Percentiles rank a stretch among this genome's conserved stretches.
Evolutionary conservation across 129 eudicot genomes (phyloP).

Genomic region (Helichrysum umbraculigerum): DNA sequence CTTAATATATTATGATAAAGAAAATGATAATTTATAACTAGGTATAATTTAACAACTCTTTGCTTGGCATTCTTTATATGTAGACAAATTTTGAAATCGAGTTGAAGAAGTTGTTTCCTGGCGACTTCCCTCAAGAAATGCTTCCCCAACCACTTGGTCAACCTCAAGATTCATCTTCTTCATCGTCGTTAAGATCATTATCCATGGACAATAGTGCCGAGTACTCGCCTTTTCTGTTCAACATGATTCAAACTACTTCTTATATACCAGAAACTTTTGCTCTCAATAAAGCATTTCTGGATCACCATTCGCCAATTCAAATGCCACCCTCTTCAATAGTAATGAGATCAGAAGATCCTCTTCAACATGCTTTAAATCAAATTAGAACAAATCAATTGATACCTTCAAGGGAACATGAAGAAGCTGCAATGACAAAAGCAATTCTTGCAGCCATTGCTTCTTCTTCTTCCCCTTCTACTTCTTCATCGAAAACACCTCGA

Average conservation of each 20-base stretch:
- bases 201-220: conserved; percentile 61
- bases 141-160: conserved; percentile 34
- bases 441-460: conserved; percentile 55
- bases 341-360: conserved; percentile 27
- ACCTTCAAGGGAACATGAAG: conserved; percentile 56
- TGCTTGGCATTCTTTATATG: not conserved
- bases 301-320: conserved; percentile 26
- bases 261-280: conserved; percentile 10
- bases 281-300: conserved; percentile 16
- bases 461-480: conserved; percentile 25
- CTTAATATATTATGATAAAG: not conserved
- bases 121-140: conserved; percentile 45
- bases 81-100: conserved; percentile 59
- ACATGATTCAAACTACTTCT: conserved; percentile 38
- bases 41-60: not conserved
- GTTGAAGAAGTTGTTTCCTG: conserved; percentile 51
- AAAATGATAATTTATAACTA: not conserved
- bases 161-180: conserved; percentile 50
- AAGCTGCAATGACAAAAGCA: conserved; percentile 67
- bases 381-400: conserved; percentile 43
- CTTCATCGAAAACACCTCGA: conserved; percentile 38
- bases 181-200: conserved; percentile 60
- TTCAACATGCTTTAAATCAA: conserved; percentile 42
- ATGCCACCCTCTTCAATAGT: conserved; percentile 25
- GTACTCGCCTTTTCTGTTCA: conserved; percentile 41